A percentile compares a stretch with the other conserved stretches of the same genome.
These are phyloP conservation scores for Pyrus hybrid DNA, from an alignment of 331 rosid species.

Conservation along the genomic window DNA sequence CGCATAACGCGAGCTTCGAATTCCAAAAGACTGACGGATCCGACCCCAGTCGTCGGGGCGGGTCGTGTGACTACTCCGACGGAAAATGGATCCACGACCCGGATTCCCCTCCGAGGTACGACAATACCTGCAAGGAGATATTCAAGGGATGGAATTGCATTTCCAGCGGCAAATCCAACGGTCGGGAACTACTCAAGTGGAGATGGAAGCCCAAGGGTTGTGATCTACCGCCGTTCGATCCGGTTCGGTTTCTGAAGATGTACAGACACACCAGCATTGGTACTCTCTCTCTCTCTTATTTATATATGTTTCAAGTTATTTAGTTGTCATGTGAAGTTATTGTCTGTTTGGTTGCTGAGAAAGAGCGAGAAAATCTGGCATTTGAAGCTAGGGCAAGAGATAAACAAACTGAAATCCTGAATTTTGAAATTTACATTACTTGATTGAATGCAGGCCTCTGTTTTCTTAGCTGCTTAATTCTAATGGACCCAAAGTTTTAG, in stretches of 20 bases:
- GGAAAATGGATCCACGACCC: slow-evolving; percentile 52
- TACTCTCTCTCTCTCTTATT: slow-evolving; percentile 15
- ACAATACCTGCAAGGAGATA: slow-evolving; percentile 77
- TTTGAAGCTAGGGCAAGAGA: neutral
- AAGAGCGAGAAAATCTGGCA: neutral
- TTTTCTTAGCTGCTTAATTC: neutral
- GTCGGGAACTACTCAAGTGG: slow-evolving; percentile 19
- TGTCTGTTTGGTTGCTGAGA: slow-evolving; percentile 6
- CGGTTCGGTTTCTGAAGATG: slow-evolving; percentile 37
- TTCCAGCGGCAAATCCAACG: slow-evolving; percentile 60
- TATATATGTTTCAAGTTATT: neutral
- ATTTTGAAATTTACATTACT: neutral
- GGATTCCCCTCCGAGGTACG: slow-evolving; percentile 33
- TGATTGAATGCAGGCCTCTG: neutral
- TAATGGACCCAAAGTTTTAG: neutral
- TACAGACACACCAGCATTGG: slow-evolving; percentile 61
- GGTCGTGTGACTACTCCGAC: slow-evolving; percentile 51
- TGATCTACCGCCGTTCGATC: slow-evolving; percentile 59
- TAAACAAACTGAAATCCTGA: neutral
- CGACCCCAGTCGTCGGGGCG: neutral
- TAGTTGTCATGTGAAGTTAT: neutral
- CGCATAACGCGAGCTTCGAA: slow-evolving; percentile 28
- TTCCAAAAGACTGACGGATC: neutral
- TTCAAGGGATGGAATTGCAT: slow-evolving; percentile 98
- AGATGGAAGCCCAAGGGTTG: slow-evolving; percentile 41